phyloP scores from a whole-genome alignment of 176 grass and related monocot genomes.

The Eremochloa ophiuroides region DNA sequence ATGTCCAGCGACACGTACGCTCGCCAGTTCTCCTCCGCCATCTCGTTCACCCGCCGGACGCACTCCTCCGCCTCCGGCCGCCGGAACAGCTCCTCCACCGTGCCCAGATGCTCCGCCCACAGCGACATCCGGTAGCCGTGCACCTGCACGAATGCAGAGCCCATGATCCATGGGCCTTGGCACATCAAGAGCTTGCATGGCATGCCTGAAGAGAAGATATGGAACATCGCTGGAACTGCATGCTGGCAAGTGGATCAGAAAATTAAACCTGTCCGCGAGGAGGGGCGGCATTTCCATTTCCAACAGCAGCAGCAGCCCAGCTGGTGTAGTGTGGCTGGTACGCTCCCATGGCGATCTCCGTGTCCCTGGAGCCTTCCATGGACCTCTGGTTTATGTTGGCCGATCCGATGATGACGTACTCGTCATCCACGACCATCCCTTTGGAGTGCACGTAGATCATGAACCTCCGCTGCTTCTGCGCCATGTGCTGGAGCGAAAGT shows the following conservation, averaged over 20 bases:
- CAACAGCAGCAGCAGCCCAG: constrained; percentile 8
- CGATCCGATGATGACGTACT: constrained; percentile 60
- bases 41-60: constrained; percentile 43
- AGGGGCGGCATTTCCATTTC: not conserved
- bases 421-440: constrained; percentile 71
- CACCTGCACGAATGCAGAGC: constrained; percentile 34
- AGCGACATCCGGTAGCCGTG: constrained; percentile 88
- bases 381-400: constrained; percentile 84
- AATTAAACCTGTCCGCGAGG: not conserved
- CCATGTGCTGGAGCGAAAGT: constrained; percentile 19
- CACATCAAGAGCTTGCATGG: no score
- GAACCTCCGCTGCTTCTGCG: constrained; percentile 57
- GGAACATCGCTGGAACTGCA: not conserved
- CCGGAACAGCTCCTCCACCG: constrained; percentile 39
- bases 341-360: constrained; percentile 64
- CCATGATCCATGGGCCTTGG: no score
- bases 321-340: constrained; percentile 49
- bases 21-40: constrained; percentile 64
- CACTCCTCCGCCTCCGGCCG: constrained; percentile 56
- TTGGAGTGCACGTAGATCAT: constrained; percentile 86
- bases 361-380: constrained; percentile 63
- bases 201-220: no score
- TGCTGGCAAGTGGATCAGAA: no score
- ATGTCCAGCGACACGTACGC: constrained; percentile 36
- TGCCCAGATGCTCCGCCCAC: constrained; percentile 76